A percentile compares a stretch with the other conserved stretches of the same genome.
Evolutionary conservation across 1,284 basidiomycete genomes (phyloP).

Genomic region (Stygiomarasmius scandens): DNA sequence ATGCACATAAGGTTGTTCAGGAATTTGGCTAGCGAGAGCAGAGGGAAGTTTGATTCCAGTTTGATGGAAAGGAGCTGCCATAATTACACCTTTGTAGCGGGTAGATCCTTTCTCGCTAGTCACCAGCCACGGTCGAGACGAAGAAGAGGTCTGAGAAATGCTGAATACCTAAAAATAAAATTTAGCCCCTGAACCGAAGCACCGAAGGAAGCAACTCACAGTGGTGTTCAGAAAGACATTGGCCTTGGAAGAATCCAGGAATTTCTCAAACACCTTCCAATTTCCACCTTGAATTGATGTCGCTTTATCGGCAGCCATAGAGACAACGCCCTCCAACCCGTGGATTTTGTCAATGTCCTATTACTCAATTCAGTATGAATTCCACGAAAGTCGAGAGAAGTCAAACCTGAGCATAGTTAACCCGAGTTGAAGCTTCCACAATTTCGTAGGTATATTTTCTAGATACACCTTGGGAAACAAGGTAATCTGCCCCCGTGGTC

Average conservation of each 20-base stretch:
- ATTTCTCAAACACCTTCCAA: conserved; percentile 82
- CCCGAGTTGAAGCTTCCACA: conserved; percentile 81
- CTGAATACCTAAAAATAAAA: conserved; percentile 48
- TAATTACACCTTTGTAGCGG: conserved; percentile 68
- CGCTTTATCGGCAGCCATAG: conserved; percentile 77
- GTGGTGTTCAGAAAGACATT: conserved; percentile 69
- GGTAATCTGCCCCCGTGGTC: conserved; percentile 62
- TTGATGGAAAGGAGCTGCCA: conserved; percentile 78
- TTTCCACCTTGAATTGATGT: conserved; percentile 80
- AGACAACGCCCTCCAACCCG: conserved; percentile 75
- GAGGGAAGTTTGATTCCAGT: conserved; percentile 56
- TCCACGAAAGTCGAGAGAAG: neutral
- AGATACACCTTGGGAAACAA: conserved; percentile 58
- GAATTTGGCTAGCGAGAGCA: conserved; percentile 53
- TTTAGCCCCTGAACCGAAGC: conserved; percentile 2
- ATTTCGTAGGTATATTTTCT: conserved; percentile 74
- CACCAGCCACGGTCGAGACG: conserved; percentile 51
- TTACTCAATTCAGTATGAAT: neutral
- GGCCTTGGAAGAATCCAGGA: conserved; percentile 73
- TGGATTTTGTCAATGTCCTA: conserved; percentile 79
- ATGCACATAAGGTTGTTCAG: conserved; percentile 74
- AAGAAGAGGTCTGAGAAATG: conserved; percentile 43
- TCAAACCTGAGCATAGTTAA: conserved; percentile 86
- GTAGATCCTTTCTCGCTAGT: conserved; percentile 42
- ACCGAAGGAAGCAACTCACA: conserved; percentile 42